Conservation (phyloP, 2,329 filamentous ascomycete genomes). For the Pseudogymnoascus sp. region DNA sequence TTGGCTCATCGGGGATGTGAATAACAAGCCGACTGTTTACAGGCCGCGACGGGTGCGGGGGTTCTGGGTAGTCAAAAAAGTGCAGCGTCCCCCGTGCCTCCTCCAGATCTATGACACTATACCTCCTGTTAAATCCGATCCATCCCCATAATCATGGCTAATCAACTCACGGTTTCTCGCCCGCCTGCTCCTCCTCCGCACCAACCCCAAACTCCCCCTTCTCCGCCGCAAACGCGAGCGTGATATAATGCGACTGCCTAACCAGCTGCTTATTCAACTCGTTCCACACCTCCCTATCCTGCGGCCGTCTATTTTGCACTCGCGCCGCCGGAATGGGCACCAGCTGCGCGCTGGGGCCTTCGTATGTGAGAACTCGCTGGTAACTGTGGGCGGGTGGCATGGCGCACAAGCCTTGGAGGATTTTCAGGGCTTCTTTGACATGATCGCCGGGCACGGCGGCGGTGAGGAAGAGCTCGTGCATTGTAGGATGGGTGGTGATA, state of each 20-base stretch:
- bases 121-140: constrained; percentile 9
- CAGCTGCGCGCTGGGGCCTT: constrained; percentile 34
- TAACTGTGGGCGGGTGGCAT: constrained; percentile 43
- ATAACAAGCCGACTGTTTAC: constrained; percentile 25
- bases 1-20: constrained; percentile 23
- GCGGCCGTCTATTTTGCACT: constrained; percentile 12
- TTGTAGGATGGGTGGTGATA: constrained; percentile 21
- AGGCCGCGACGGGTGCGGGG: constrained; percentile 22
- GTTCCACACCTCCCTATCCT: constrained; percentile 34
- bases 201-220: constrained; percentile 39
- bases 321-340: constrained; percentile 18
- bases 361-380: constrained; percentile 44
- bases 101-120: constrained; percentile 31
- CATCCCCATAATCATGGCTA: background rate
- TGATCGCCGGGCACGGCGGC: constrained; percentile 43
- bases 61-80: constrained; percentile 55
- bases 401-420: constrained; percentile 49
- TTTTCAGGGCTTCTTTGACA: constrained; percentile 39
- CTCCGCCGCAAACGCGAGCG: constrained; percentile 45
- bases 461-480: constrained; percentile 54
- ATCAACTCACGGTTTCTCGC: constrained; percentile 2
- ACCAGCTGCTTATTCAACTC: constrained; percentile 45
- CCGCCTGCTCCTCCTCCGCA: constrained; percentile 11
- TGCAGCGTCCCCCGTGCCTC: constrained; percentile 39
- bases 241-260: constrained; percentile 49